Percentiles rank a stretch among this genome's conserved stretches.
Evolutionary conservation across 2,329 filamentous ascomycete genomes (phyloP).

Genomic region (Graphium sp.): DNA sequence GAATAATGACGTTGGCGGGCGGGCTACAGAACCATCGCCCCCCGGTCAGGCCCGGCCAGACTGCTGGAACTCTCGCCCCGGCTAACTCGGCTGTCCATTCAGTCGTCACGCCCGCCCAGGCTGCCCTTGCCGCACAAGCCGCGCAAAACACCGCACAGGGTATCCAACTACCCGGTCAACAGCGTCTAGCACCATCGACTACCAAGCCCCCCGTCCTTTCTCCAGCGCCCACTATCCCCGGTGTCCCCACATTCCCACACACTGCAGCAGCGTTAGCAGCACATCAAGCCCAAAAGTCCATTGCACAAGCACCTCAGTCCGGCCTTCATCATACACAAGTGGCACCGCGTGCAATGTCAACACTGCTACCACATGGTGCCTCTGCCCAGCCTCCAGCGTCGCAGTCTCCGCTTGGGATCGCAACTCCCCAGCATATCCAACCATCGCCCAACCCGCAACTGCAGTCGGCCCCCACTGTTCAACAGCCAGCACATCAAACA

Average conservation of each 20-base stretch:
- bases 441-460: no score
- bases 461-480: no score
- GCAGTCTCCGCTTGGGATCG: no score
- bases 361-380: no score
- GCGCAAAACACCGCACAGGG: conserved; percentile 3
- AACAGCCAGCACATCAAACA: no score
- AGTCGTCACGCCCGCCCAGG: conserved; percentile 6
- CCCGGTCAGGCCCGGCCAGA: conserved; percentile 1
- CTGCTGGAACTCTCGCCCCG: conserved; percentile 1
- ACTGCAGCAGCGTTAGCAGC: conserved; percentile 1
- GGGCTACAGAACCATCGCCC: conserved; percentile 27
- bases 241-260: neutral
- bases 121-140: conserved; percentile 5
- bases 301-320: no score
- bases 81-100: conserved; percentile 13
- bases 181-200: neutral
- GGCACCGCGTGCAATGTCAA: no score
- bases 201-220: no score
- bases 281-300: conserved; percentile 1
- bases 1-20: conserved; percentile 37
- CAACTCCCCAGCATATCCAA: no score
- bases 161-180: neutral
- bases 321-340: no score
- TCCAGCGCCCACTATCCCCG: no score
- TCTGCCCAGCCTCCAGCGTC: no score